phyloP scores from a whole-genome alignment of 768 basidiomycete species.

The Phaffia tasmanica region DNA sequence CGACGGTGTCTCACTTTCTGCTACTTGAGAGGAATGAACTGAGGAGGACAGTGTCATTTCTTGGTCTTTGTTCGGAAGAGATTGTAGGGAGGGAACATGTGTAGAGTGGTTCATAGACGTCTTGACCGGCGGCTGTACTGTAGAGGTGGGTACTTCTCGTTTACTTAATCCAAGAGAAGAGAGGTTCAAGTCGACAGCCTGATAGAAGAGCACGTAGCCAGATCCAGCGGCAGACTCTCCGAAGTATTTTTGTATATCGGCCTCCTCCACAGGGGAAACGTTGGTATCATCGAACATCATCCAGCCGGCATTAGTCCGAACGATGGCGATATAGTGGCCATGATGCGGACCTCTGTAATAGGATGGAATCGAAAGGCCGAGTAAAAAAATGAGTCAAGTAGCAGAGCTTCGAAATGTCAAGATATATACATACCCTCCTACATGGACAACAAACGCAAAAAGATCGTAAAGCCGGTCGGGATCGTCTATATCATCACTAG shows the following conservation, averaged over 20 bases:
- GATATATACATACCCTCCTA: slow-evolving; percentile 67
- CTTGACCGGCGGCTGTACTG: not conserved
- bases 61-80: not conserved
- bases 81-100: not conserved
- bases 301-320: slow-evolving; percentile 74
- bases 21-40: not conserved
- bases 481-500: slow-evolving; percentile 81
- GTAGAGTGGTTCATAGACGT: not conserved
- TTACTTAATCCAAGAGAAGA: slow-evolving; percentile 52
- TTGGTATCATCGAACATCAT: slow-evolving; percentile 91
- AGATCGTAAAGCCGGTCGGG: slow-evolving; percentile 88
- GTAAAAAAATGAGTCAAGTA: slow-evolving; percentile 23
- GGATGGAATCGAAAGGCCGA: slow-evolving; percentile 2
- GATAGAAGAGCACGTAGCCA: slow-evolving; percentile 95
- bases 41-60: not conserved
- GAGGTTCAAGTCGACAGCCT: slow-evolving; percentile 75
- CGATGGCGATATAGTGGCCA: slow-evolving; percentile 93
- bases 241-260: slow-evolving; percentile 84
- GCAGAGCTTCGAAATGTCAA: slow-evolving; percentile 16
- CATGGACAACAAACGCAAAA: slow-evolving; percentile 97
- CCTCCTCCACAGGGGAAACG: slow-evolving; percentile 75
- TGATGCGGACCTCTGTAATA: slow-evolving; percentile 79
- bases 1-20: not conserved
- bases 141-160: slow-evolving; percentile 30
- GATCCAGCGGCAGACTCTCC: slow-evolving; percentile 69